These are phyloP conservation scores for Naganishia liquefaciens DNA, from an alignment of 1,284 basidiomycete species.

Conservation along the genomic window DNA sequence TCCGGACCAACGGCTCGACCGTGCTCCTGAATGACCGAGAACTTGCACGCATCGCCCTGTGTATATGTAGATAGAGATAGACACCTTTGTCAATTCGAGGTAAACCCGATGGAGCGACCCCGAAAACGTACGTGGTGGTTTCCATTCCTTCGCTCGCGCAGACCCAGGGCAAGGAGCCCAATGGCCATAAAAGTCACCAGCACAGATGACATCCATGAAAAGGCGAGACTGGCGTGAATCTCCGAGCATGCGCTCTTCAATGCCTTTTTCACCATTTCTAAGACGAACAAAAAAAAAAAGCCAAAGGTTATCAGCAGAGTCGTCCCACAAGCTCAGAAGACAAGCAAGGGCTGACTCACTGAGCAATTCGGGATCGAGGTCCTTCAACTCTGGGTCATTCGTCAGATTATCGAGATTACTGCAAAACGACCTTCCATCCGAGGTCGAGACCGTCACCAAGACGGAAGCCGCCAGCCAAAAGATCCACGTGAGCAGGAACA, in stretches of 20 bases:
- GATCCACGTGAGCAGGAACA: conserved; percentile 32
- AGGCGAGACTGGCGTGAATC: conserved; percentile 40
- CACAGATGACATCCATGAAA: conserved; percentile 42
- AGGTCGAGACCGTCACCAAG: conserved; percentile 35
- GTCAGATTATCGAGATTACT: conserved; percentile 40
- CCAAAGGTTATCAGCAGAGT: not conserved
- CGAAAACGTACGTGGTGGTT: not conserved
- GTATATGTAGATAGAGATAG: too few relatives aligned
- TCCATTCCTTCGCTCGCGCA: conserved; percentile 18
- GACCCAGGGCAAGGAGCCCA: conserved; percentile 34
- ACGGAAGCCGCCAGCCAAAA: conserved; percentile 40
- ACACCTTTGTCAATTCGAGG: too few relatives aligned
- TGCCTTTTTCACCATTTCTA: conserved; percentile 38
- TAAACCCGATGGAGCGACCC: too few relatives aligned
- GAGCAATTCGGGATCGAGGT: conserved; percentile 34
- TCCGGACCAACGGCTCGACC: not conserved
- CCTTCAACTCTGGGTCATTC: conserved; percentile 38
- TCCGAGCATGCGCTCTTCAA: conserved; percentile 39
- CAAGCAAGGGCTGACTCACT: conserved; percentile 28
- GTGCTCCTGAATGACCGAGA: conserved; percentile 4
- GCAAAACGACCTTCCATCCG: conserved; percentile 38
- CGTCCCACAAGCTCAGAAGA: too few relatives aligned
- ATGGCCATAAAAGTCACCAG: conserved; percentile 34
- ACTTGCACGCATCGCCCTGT: conserved; percentile 19
- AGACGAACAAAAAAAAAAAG: too few relatives aligned